These are phyloP conservation scores for Rhinocladiella mackenziei DNA, from an alignment of 2,329 filamentous ascomycete species.

Conservation along the genomic window DNA sequence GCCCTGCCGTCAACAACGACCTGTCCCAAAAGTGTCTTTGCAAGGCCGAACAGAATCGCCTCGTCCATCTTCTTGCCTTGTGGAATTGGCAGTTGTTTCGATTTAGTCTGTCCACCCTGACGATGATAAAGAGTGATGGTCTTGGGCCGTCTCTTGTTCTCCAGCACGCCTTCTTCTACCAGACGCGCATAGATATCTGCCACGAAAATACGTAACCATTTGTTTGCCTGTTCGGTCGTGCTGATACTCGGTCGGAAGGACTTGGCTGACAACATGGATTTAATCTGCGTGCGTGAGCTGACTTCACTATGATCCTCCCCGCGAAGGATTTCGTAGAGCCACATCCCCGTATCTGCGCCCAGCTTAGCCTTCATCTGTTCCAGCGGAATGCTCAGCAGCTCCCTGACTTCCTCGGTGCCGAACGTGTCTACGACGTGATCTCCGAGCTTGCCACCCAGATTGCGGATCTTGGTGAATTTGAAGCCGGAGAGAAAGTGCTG, in stretches of 20 bases:
- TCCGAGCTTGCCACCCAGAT: conserved; percentile 90
- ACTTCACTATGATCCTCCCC: conserved; percentile 86
- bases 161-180: conserved; percentile 83
- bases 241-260: conserved; percentile 84
- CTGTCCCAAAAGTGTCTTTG: conserved; percentile 71
- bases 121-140: conserved; percentile 82
- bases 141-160: conserved; percentile 80
- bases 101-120: conserved; percentile 67
- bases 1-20: conserved; percentile 71
- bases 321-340: conserved; percentile 80
- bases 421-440: conserved; percentile 80
- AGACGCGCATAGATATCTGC: conserved; percentile 87
- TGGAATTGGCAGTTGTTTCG: conserved; percentile 72
- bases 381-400: conserved; percentile 67
- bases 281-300: conserved; percentile 86
- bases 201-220: conserved; percentile 86
- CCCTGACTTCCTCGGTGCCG: conserved; percentile 71
- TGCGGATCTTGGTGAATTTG: conserved; percentile 93
- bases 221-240: conserved; percentile 68
- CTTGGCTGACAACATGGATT: conserved; percentile 95
- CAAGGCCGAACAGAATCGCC: conserved; percentile 66
- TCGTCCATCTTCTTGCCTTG: conserved; percentile 71
- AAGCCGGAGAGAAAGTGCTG: conserved; percentile 74
- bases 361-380: conserved; percentile 74
- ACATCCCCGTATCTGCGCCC: conserved; percentile 77